A percentile compares a stretch with the other conserved stretches of the same genome.
Evolutionary conservation across 2,329 filamentous ascomycete genomes (phyloP).

Genomic region (Ploettnerulaceae sp.): DNA sequence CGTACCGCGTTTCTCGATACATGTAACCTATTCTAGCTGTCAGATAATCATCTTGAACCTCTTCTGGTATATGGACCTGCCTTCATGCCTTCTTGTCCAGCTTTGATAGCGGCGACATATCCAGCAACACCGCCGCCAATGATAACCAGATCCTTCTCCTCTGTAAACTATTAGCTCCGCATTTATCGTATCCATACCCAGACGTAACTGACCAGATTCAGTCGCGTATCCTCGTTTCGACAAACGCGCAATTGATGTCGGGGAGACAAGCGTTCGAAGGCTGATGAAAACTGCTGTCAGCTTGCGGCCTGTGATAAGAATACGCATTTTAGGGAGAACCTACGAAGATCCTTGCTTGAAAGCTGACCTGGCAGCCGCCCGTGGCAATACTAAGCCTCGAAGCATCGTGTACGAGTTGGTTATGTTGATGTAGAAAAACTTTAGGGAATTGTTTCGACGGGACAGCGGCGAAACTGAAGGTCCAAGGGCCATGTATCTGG

Average conservation of each 20-base stretch:
- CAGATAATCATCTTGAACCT: conserved; percentile 10
- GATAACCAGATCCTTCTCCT: conserved; percentile 95
- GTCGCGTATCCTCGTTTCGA: conserved; percentile 58
- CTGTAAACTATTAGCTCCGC: conserved; percentile 57
- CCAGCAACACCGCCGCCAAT: conserved; percentile 97
- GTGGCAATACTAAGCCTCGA: conserved; percentile 56
- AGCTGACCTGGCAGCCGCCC: conserved; percentile 52
- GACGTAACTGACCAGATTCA: conserved; percentile 33
- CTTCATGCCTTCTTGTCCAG: conserved; percentile 94
- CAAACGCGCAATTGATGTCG: conserved; percentile 46
- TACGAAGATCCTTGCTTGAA: conserved; percentile 50
- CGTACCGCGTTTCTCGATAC: conserved; percentile 95
- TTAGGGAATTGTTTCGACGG: conserved; percentile 10
- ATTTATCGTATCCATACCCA: conserved; percentile 43
- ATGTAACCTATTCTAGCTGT: conserved; percentile 63
- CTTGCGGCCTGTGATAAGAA: conserved; percentile 5
- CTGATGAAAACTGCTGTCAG: conserved; percentile 36
- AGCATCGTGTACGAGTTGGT: conserved; percentile 46
- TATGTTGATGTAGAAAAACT: conserved; percentile 18
- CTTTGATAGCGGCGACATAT: conserved; percentile 99
- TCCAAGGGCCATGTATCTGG: not conserved
- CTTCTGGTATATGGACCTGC: conserved; percentile 42
- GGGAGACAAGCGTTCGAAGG: conserved; percentile 45
- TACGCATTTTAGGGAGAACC: conserved; percentile 29
- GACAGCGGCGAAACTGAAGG: conserved; percentile 1